phyloP scores from a whole-genome alignment of 164 flowering plant species.

The Echeveria elegans region DNA sequence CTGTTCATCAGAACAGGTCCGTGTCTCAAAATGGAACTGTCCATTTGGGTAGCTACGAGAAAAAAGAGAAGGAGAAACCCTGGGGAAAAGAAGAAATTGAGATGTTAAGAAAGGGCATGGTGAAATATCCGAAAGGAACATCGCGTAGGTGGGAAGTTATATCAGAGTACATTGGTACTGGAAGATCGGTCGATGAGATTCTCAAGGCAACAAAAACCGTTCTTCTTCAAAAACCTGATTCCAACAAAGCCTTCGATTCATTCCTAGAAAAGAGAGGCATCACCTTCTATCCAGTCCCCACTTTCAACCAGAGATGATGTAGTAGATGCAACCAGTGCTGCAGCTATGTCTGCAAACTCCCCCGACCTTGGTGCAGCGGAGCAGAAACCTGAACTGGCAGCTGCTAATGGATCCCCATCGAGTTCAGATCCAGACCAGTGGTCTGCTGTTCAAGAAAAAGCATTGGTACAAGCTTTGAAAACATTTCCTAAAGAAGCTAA shows the following conservation, averaged over 20 bases:
- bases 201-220: constrained; percentile 90
- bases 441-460: constrained; percentile 15
- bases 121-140: constrained; percentile 83
- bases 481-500: constrained; percentile 36
- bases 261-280: constrained; percentile 89
- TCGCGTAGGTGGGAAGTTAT: constrained; percentile 96
- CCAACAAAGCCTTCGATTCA: constrained; percentile 80
- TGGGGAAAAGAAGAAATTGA: constrained; percentile 78
- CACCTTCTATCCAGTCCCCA: constrained; percentile 64
- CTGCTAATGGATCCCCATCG: constrained; percentile 29
- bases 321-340: constrained; percentile 15
- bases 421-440: constrained; percentile 51
- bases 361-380: constrained; percentile 19
- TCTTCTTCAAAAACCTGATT: constrained; percentile 90
- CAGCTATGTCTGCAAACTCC: neutral
- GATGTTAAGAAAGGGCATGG: constrained; percentile 47
- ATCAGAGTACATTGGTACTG: constrained; percentile 89
- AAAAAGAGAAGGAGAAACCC: constrained; percentile 28
- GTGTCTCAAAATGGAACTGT: constrained; percentile 20
- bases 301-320: constrained; percentile 69
- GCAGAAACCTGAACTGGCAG: constrained; percentile 17
- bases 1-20: constrained; percentile 20
- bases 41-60: constrained; percentile 21
- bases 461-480: constrained; percentile 40
- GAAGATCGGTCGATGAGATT: constrained; percentile 89